phyloP scores from a whole-genome alignment of 352 stramenopile genomes.

The Phytophthora ramorum region DNA sequence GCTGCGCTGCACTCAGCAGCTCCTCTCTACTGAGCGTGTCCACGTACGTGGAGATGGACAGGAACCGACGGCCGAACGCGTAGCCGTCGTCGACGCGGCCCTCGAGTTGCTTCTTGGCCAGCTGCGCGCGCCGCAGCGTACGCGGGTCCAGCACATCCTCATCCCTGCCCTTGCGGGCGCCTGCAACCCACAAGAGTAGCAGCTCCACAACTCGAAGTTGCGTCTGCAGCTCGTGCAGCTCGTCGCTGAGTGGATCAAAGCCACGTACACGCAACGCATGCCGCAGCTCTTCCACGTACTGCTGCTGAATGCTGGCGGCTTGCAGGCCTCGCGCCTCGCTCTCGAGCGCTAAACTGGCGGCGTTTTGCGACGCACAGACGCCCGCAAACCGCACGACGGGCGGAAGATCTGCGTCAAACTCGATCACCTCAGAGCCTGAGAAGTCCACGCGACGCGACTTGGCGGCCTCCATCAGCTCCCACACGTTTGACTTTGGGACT shows the following conservation, averaged over 20 bases:
- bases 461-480: neutral
- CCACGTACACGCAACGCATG: conserved; percentile 36
- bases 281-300: conserved; percentile 51
- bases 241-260: conserved; percentile 42
- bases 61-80: conserved; percentile 69
- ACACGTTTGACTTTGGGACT: neutral
- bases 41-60: conserved; percentile 61
- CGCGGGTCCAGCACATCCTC: conserved; percentile 19
- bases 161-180: conserved; percentile 16
- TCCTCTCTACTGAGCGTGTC: conserved; percentile 54
- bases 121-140: conserved; percentile 31
- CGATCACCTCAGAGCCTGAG: conserved; percentile 60
- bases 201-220: conserved; percentile 58
- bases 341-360: conserved; percentile 39
- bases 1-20: conserved; percentile 42
- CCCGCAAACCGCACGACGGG: conserved; percentile 39
- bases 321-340: conserved; percentile 48
- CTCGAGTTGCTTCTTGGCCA: conserved; percentile 53
- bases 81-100: conserved; percentile 62
- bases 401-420: conserved; percentile 57
- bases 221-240: conserved; percentile 38
- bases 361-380: neutral
- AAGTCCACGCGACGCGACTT: conserved; percentile 50
- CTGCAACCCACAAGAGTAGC: conserved; percentile 39
- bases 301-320: neutral